A percentile compares a stretch with the other conserved stretches of the same genome.
These are phyloP conservation scores for Phaeosphaeriaceae sp. DNA, from an alignment of 2,329 filamentous ascomycete species.

Conservation along the genomic window DNA sequence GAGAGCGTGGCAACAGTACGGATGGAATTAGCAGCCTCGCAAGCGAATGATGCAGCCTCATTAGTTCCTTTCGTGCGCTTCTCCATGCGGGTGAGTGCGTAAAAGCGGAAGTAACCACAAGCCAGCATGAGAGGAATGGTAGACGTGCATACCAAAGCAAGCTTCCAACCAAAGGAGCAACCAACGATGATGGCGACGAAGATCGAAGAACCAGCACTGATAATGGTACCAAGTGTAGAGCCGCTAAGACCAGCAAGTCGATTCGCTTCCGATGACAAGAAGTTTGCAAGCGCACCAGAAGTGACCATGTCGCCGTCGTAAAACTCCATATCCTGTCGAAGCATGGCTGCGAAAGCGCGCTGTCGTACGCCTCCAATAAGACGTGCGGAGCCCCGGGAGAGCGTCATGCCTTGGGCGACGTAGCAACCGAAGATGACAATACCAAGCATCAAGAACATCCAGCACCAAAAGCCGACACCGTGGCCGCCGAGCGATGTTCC, in stretches of 20 bases:
- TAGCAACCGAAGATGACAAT: conserved; percentile 34
- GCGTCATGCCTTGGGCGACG: conserved; percentile 50
- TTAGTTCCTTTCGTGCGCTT: conserved; percentile 79
- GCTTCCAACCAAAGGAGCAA: conserved; percentile 82
- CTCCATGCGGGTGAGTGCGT: conserved; percentile 81
- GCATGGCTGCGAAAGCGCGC: conserved; percentile 82
- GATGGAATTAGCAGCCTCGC: conserved; percentile 92
- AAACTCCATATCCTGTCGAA: conserved; percentile 84
- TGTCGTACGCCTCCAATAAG: conserved; percentile 85
- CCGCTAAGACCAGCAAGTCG: conserved; percentile 90
- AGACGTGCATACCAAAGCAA: conserved; percentile 81
- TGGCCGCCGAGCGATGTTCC: conserved; percentile 61
- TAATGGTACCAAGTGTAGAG: conserved; percentile 83
- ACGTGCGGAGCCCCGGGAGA: conserved; percentile 64
- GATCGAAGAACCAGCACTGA: conserved; percentile 81
- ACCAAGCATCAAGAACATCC: conserved; percentile 47
- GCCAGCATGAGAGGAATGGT: conserved; percentile 78
- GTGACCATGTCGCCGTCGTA: conserved; percentile 93
- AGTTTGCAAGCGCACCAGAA: conserved; percentile 80
- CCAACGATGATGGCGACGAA: conserved; percentile 73
- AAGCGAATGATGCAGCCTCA: conserved; percentile 86
- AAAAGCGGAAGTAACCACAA: conserved; percentile 89
- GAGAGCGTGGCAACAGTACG: conserved; percentile 94
- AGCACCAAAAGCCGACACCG: conserved; percentile 69
- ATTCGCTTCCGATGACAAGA: conserved; percentile 76